Percentiles rank a stretch among this genome's conserved stretches.
These are phyloP conservation scores for Vitis rupestris DNA, from an alignment of 164 flowering plant species.

Conservation along the genomic window DNA sequence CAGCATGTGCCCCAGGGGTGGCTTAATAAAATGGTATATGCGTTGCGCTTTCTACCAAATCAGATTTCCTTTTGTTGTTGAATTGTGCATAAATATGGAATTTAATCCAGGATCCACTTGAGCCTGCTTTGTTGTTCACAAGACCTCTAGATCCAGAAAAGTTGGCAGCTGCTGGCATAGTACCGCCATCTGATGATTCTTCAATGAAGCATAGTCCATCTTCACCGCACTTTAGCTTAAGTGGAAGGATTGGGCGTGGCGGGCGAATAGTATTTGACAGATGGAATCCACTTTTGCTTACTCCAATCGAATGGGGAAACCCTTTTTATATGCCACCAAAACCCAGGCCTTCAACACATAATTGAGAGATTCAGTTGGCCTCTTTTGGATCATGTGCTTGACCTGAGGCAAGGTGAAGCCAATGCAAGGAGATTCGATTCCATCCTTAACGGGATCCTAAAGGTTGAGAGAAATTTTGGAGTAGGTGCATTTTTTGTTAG, in stretches of 20 bases:
- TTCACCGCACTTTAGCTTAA: conserved; percentile 38
- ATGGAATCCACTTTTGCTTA: conserved; percentile 74
- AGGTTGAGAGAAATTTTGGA: too few species aligned
- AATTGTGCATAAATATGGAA: neutral
- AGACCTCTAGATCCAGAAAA: conserved; percentile 78
- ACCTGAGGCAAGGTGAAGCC: too few species aligned
- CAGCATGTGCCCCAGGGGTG: conserved; percentile 56
- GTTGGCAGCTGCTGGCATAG: conserved; percentile 77
- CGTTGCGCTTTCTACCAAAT: neutral
- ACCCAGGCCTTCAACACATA: conserved; percentile 35
- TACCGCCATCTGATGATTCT: conserved; percentile 48
- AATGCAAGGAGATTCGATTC: too few species aligned
- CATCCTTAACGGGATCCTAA: too few species aligned
- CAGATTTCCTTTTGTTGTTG: neutral
- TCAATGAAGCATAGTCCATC: conserved; percentile 37
- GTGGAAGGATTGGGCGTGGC: conserved; percentile 92
- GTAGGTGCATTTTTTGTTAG: too few species aligned
- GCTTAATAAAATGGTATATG: conserved; percentile 74
- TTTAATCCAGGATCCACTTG: conserved; percentile 77
- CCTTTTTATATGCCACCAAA: conserved; percentile 45
- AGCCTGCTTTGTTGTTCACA: conserved; percentile 81
- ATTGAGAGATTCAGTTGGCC: conserved; percentile 15
- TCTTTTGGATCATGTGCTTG: too few species aligned
- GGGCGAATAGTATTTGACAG: conserved; percentile 90
- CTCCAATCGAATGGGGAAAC: conserved; percentile 50